These are phyloP conservation scores for Fusarium nygamai DNA, from an alignment of 2,329 filamentous ascomycete genomes.

Conservation along the genomic window DNA sequence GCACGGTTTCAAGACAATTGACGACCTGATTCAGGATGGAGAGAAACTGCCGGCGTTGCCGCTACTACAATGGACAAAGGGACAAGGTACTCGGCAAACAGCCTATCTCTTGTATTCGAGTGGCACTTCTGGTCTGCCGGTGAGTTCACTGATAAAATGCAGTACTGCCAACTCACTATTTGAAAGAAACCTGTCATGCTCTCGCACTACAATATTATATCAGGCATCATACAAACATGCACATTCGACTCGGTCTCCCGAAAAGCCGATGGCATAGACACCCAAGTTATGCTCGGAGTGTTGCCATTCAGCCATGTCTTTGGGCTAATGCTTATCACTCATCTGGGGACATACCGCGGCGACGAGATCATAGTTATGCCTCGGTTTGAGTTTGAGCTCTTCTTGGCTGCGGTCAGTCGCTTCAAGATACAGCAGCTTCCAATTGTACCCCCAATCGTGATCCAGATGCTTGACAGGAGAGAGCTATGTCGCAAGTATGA, in stretches of 20 bases:
- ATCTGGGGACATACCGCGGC: slow-evolving; percentile 73
- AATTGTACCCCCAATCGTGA: slow-evolving; percentile 5
- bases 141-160: too few species aligned
- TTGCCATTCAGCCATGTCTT: slow-evolving; percentile 87
- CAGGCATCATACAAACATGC: slow-evolving; percentile 73
- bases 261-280: slow-evolving; percentile 50
- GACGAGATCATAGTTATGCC: slow-evolving; percentile 78
- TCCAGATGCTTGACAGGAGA: slow-evolving; percentile 2
- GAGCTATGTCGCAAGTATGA: slow-evolving; percentile 1
- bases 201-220: slow-evolving; percentile 81
- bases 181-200: slow-evolving; percentile 81
- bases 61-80: slow-evolving; percentile 65
- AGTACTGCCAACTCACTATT: too few species aligned
- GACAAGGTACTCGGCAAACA: slow-evolving; percentile 72
- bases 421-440: slow-evolving; percentile 17
- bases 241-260: slow-evolving; percentile 52
- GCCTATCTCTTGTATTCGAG: slow-evolving; percentile 85
- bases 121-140: slow-evolving; percentile 79
- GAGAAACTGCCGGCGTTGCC: slow-evolving; percentile 59
- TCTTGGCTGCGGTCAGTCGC: slow-evolving; percentile 52
- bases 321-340: slow-evolving; percentile 75
- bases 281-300: slow-evolving; percentile 67
- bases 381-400: slow-evolving; percentile 76
- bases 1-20: slow-evolving; percentile 67
- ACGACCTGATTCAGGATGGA: slow-evolving; percentile 72